Evolutionary conservation across 768 basidiomycete genomes (phyloP).

Genomic region (Auriscalpium vulgare): DNA sequence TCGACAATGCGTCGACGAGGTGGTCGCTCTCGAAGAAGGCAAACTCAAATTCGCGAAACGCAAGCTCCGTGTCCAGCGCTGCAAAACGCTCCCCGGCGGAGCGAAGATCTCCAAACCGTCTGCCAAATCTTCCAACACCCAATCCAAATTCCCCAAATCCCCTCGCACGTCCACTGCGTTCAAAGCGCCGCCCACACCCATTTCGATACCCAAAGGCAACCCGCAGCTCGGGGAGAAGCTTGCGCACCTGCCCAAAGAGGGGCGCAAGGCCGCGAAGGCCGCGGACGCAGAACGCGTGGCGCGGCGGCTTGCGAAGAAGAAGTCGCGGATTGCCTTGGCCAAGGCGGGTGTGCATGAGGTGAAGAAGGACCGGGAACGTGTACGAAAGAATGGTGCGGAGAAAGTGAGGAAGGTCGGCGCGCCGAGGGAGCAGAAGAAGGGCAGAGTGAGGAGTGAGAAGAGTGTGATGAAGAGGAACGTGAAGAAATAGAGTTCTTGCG

Average conservation of each 20-base stretch:
- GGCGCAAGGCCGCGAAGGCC: conserved; percentile 77
- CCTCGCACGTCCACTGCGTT: not conserved
- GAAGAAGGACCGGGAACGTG: conserved; percentile 39
- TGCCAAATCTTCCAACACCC: conserved; percentile 18
- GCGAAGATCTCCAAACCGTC: not conserved
- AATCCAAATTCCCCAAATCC: conserved; percentile 8
- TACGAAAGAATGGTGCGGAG: conserved; percentile 34
- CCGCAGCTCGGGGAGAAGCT: conserved; percentile 75
- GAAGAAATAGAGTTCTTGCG: conserved; percentile 37
- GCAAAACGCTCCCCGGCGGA: conserved; percentile 61
- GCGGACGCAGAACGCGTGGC: conserved; percentile 74
- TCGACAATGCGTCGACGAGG: conserved; percentile 84
- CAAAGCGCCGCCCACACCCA: conserved; percentile 1
- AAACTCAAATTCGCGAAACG: conserved; percentile 91
- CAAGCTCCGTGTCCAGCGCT: conserved; percentile 83
- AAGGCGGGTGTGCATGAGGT: conserved; percentile 29
- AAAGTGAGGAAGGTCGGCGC: conserved; percentile 14
- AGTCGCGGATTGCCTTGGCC: conserved; percentile 49
- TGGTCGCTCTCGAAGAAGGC: conserved; percentile 68
- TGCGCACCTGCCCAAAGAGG: conserved; percentile 71
- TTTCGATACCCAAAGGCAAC: conserved; percentile 65
- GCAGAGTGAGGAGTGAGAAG: conserved; percentile 46
- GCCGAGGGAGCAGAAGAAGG: conserved; percentile 31
- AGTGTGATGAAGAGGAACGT: conserved; percentile 45
- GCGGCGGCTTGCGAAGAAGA: conserved; percentile 86